Conservation (phyloP, 306 rosid genomes). For the Heteromeles arbutifolia region DNA sequence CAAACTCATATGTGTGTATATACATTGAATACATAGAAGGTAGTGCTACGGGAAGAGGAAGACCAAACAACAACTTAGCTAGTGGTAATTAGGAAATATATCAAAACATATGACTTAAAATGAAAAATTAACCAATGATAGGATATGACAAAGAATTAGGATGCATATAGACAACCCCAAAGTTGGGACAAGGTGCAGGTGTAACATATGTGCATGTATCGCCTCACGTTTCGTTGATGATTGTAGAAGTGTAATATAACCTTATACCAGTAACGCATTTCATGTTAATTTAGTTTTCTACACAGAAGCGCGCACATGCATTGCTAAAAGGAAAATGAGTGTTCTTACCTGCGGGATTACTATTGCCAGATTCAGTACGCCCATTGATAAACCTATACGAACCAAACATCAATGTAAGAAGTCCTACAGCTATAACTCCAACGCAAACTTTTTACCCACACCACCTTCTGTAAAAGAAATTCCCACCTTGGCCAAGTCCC, state of each 20-base stretch:
- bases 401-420: conserved; percentile 24
- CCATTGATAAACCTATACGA: conserved; percentile 86
- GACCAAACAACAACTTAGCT: not conserved
- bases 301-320: not conserved
- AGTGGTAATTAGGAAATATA: not conserved
- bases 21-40: not conserved
- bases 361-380: conserved; percentile 83
- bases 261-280: not conserved
- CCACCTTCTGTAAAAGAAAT: conserved; percentile 9
- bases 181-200: not conserved
- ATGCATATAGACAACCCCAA: not conserved
- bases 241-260: not conserved
- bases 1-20: not conserved
- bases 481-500: conserved; percentile 91
- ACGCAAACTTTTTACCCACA: conserved; percentile 10
- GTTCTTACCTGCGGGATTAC: conserved; percentile 81
- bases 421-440: not conserved
- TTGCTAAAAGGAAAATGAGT: conserved; percentile 4
- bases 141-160: not conserved
- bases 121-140: not conserved
- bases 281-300: not conserved
- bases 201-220: not conserved
- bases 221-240: not conserved
- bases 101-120: not conserved
- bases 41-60: not conserved